Percentiles rank a stretch among this genome's conserved stretches.
Conservation (phyloP, 257 asterid species). For the Ballota nigra region DNA sequence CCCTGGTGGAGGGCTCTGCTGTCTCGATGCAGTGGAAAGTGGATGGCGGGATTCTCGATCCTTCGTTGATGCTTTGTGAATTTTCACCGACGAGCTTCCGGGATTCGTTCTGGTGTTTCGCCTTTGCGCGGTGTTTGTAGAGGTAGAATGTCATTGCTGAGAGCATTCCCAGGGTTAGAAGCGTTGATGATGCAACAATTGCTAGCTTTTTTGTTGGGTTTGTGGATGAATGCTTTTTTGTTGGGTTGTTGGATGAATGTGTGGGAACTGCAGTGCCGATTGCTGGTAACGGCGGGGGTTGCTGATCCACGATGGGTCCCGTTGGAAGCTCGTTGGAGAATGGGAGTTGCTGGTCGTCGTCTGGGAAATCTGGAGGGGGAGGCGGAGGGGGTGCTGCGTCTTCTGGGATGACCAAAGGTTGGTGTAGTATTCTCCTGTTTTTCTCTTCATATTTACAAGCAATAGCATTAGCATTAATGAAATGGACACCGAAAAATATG, state of each 20-base stretch:
- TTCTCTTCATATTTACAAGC: background rate
- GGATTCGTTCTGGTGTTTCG: constrained; percentile 35
- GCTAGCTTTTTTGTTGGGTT: constrained; percentile 58
- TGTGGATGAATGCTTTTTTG: constrained; percentile 39
- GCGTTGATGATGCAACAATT: constrained; percentile 54
- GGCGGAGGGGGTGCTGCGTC: constrained; percentile 42
- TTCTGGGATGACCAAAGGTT: constrained; percentile 57
- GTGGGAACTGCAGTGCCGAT: constrained; percentile 34
- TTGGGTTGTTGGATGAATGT: constrained; percentile 44
- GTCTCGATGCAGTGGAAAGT: constrained; percentile 62
- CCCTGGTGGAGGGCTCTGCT: constrained; percentile 51
- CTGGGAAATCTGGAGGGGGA: constrained; percentile 32
- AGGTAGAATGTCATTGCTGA: constrained; percentile 58
- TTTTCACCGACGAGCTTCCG: constrained; percentile 54
- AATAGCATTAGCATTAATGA: constrained; percentile 1
- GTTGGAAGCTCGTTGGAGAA: constrained; percentile 63
- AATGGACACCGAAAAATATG: constrained; percentile 25
- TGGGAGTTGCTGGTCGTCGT: constrained; percentile 53
- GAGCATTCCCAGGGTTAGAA: constrained; percentile 68
- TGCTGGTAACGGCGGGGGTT: constrained; percentile 39
- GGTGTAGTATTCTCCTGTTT: constrained; percentile 69
- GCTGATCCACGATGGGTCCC: constrained; percentile 50
- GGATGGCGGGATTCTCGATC: constrained; percentile 58
- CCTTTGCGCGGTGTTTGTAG: constrained; percentile 46
- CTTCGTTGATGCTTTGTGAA: constrained; percentile 43